These are phyloP conservation scores for Globisporangium iwayamae DNA, from an alignment of 352 stramenopile genomes.

Conservation along the genomic window DNA sequence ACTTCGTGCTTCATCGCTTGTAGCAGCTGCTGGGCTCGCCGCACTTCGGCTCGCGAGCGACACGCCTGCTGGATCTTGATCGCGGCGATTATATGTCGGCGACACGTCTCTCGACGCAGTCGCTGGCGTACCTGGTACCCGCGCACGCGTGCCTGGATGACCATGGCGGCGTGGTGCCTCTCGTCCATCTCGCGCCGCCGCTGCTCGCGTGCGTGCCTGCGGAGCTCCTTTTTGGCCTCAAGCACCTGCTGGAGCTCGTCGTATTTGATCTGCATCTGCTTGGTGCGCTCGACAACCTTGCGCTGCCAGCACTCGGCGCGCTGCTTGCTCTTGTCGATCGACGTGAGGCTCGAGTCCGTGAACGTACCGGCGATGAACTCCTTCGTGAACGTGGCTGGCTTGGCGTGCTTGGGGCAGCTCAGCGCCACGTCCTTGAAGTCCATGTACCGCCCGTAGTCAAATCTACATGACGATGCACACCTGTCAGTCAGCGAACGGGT, in stretches of 20 bases:
- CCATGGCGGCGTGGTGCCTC: slow-evolving; percentile 18
- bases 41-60: slow-evolving; percentile 34
- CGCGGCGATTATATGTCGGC: slow-evolving; percentile 32
- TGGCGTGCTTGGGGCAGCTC: slow-evolving; percentile 50
- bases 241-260: slow-evolving; percentile 53
- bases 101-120: slow-evolving; percentile 19
- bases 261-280: slow-evolving; percentile 64
- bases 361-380: slow-evolving; percentile 57
- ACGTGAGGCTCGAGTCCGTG: slow-evolving; percentile 47
- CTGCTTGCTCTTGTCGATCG: slow-evolving; percentile 50
- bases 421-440: slow-evolving; percentile 52
- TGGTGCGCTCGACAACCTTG: slow-evolving; percentile 47
- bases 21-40: slow-evolving; percentile 38
- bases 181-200: slow-evolving; percentile 32
- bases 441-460: slow-evolving; percentile 55
- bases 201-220: slow-evolving; percentile 30
- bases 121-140: slow-evolving; percentile 26
- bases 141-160: slow-evolving; percentile 32
- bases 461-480: slow-evolving; percentile 20
- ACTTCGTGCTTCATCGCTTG: slow-evolving; percentile 25
- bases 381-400: slow-evolving; percentile 42
- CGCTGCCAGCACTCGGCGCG: slow-evolving; percentile 48
- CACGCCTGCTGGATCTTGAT: slow-evolving; percentile 44
- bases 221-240: slow-evolving; percentile 38
- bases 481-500: not conserved